Conservation (phyloP, 352 stramenopile genomes). For the Thalassiosira ordinaria region DNA sequence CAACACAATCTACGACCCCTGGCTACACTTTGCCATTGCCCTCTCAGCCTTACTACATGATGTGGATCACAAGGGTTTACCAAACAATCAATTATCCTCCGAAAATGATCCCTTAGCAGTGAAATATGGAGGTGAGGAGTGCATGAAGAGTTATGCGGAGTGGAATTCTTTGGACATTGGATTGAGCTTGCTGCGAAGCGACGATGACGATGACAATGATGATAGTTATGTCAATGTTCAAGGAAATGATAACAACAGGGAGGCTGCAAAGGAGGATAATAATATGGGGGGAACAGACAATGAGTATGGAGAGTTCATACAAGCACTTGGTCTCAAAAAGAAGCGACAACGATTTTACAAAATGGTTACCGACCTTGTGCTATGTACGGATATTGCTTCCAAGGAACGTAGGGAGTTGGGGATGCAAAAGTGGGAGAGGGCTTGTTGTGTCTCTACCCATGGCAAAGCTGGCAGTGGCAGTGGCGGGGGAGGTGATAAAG, state of each 20-base stretch:
- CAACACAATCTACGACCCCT: conserved; percentile 48
- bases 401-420: conserved; percentile 38
- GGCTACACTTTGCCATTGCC: conserved; percentile 40
- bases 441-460: neutral
- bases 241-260: too few species aligned
- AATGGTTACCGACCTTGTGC: conserved; percentile 38
- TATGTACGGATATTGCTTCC: conserved; percentile 50
- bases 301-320: too few species aligned
- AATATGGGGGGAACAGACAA: too few species aligned
- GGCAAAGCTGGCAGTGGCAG: too few species aligned
- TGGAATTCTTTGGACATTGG: conserved; percentile 51
- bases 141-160: conserved; percentile 42
- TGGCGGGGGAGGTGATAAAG: too few species aligned
- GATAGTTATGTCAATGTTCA: too few species aligned
- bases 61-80: conserved; percentile 44
- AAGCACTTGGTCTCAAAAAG: too few species aligned
- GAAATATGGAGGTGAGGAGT: conserved; percentile 20
- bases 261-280: too few species aligned
- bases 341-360: conserved; percentile 26
- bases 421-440: conserved; percentile 41
- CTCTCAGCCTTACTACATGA: conserved; percentile 47
- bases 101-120: conserved; percentile 26
- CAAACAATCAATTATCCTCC: conserved; percentile 23
- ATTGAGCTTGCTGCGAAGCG: conserved; percentile 23
- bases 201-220: neutral